Evolutionary conservation across 352 stramenopile species (phyloP).

Genomic region (Phytophthora sansomeana): DNA sequence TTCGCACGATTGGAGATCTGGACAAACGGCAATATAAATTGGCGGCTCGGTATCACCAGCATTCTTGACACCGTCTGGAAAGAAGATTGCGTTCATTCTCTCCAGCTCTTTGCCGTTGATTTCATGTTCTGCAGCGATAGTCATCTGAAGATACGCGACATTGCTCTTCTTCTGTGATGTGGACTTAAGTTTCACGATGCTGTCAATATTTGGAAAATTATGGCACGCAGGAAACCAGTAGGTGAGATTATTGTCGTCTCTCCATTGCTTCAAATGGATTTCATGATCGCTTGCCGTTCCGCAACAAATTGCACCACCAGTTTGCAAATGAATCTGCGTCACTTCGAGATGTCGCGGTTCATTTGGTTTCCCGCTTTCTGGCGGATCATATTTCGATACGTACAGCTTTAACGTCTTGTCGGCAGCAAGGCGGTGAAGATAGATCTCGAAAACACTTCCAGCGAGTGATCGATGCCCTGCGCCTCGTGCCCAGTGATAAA

Average conservation of each 20-base stretch:
- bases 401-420: slow-evolving; percentile 20
- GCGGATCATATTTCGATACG: slow-evolving; percentile 18
- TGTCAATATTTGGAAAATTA: slow-evolving; percentile 33
- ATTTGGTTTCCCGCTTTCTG: slow-evolving; percentile 8
- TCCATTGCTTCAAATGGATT: slow-evolving; percentile 10
- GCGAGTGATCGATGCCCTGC: slow-evolving; percentile 15
- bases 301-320: slow-evolving; percentile 16
- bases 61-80: no score
- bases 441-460: slow-evolving; percentile 21
- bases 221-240: slow-evolving; percentile 34
- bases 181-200: slow-evolving; percentile 27
- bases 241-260: slow-evolving; percentile 15
- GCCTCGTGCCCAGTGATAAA: slow-evolving; percentile 1
- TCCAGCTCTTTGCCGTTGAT: slow-evolving; percentile 19
- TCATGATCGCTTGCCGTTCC: slow-evolving; percentile 19
- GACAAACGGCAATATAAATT: no score
- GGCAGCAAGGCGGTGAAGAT: slow-evolving; percentile 16
- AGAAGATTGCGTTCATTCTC: no score
- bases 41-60: no score
- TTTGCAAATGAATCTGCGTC: slow-evolving; percentile 17
- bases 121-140: slow-evolving; percentile 4
- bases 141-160: slow-evolving; percentile 21
- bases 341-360: slow-evolving; percentile 3
- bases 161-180: slow-evolving; percentile 8
- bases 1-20: no score